A percentile compares a stretch with the other conserved stretches of the same genome.
Conservation (phyloP, 2,329 filamentous ascomycete genomes). For the Graphilbum ipis-grandicollis region DNA sequence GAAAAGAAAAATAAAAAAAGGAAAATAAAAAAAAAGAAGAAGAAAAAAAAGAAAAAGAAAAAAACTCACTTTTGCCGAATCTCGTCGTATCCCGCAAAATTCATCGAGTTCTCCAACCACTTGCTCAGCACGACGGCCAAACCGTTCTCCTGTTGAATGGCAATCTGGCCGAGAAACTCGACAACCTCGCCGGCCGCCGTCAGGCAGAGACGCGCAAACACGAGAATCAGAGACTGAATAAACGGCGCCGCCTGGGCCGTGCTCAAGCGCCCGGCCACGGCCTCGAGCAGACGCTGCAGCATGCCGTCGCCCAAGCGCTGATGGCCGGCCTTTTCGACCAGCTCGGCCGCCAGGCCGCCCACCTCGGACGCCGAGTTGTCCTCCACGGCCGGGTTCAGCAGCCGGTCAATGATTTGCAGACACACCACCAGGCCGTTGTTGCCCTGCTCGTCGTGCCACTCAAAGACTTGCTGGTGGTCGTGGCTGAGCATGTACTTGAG, state of each 20-base stretch:
- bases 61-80: conserved; percentile 91
- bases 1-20: no score
- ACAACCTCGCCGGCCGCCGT: conserved; percentile 78
- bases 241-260: conserved; percentile 74
- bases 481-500: conserved; percentile 82
- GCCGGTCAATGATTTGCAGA: conserved; percentile 78
- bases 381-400: conserved; percentile 69
- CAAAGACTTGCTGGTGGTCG: conserved; percentile 77
- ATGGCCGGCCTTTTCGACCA: conserved; percentile 88
- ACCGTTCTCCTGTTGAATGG: conserved; percentile 66
- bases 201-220: conserved; percentile 81
- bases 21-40: no score
- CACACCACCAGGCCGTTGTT: conserved; percentile 78
- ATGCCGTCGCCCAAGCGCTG: conserved; percentile 83
- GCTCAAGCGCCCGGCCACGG: conserved; percentile 70
- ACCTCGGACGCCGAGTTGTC: conserved; percentile 94
- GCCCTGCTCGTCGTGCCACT: conserved; percentile 64
- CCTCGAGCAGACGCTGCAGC: conserved; percentile 61
- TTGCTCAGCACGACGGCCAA: conserved; percentile 79
- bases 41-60: no score
- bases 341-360: conserved; percentile 78
- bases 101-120: conserved; percentile 94
- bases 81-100: conserved; percentile 95
- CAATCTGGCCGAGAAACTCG: conserved; percentile 72
- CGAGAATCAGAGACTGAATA: conserved; percentile 88